Base-by-base conservation (phyloP, 129 eudicot genomes). In the Erigeron canadensis region DNA sequence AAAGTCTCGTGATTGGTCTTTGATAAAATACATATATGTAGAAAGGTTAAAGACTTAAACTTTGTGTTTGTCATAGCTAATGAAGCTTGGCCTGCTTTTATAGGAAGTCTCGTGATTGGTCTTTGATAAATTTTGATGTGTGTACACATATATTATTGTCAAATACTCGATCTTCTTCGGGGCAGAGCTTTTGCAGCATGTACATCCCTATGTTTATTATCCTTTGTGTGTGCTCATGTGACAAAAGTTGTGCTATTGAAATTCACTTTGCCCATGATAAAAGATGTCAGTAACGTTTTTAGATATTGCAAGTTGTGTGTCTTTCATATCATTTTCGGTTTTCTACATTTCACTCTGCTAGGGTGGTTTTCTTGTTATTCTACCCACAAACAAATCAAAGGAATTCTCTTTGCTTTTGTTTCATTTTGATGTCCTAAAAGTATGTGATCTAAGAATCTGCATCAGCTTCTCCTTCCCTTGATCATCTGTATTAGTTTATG, bases 171-270 rank as follows among this genome's bases (percentile, higher is more conserved):
- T 71, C 47, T 41, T 66, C 44, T 73, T 21, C 63, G 41, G 53
- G 71, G 15, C 51, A 50, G 44, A 39, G 40, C 68, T 74, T 51
- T 48, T 50, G 51, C 78, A 61, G 40, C 58, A 4, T 23, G 55
- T 11, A 42, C 7, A 41, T 38, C 12, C 6, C 23, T 13, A 13
- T 37, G 46, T 38, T 42, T 56, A n/a, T 37, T 46, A 40, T 63
- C 9, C 40, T 63, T 23, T 63, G 5, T 63, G 28, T 16, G 23
- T 3, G 67, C 37, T 57, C 28, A 28, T 71, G 76, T 46, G 18
- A 23, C 76, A 44, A 43, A 42, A 48, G 48, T 69, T 23, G 34
- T 58, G 41, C 39, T 22, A 58, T 13, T 58, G 63, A 23, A 40
- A 58, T 22, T 22, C 63, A 58, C 41, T 19, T 11, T 63, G 38